Evolutionary conservation across 805 yeast genomes (phyloP), one percentile per base, ranked within the genome.

Genomic region (Kodamaea sagamina): DNA sequence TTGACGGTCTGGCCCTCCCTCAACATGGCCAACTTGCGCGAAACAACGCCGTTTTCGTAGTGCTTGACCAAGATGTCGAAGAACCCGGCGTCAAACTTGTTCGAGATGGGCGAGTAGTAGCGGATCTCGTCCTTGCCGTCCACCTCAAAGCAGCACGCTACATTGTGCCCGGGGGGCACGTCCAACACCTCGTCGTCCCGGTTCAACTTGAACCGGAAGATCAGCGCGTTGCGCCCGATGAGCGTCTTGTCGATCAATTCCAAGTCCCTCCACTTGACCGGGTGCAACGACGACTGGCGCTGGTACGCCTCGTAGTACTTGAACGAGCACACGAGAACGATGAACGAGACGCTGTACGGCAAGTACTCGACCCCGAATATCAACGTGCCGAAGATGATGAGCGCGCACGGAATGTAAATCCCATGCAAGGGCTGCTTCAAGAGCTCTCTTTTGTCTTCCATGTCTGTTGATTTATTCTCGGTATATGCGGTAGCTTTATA

Each of bases 31-130:
- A 86, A 78, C 49, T 74, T 67, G 53, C 72, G 80, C 4, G 90
- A 83, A 6, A 86, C 87, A 43, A 62, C 72, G 27, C 95, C 95
- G 28, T 80, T 78, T 28, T 78, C 72, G 59, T 86, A 86, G 2
- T 89, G 84, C 63, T 86, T 86, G 29, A 86, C 86, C 58, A 86
- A 67, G 39, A 86, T 72, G 58, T 86, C 95, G 53, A 86, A 83
- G 56, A 81, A 81, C 0, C 95, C 95, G 37, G 75, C 65, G 52
- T 85, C 90, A 50, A 72, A 75, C 53, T 77, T 78, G 48, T 85
- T 80, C 18, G 86, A 80, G 39, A 86, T 84, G 28, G 95, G 95
- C 3, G 89, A 80, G 57, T 86, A 86, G 62, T 81, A 83, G 57
- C 90, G 77, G 39, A 79, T 68, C 47, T 71, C 74, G 46, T 78